A percentile compares a stretch with the other conserved stretches of the same genome.
Evolutionary conservation across 495 filamentous ascomycete species (phyloP).

Genomic region (Penicillium canescens): DNA sequence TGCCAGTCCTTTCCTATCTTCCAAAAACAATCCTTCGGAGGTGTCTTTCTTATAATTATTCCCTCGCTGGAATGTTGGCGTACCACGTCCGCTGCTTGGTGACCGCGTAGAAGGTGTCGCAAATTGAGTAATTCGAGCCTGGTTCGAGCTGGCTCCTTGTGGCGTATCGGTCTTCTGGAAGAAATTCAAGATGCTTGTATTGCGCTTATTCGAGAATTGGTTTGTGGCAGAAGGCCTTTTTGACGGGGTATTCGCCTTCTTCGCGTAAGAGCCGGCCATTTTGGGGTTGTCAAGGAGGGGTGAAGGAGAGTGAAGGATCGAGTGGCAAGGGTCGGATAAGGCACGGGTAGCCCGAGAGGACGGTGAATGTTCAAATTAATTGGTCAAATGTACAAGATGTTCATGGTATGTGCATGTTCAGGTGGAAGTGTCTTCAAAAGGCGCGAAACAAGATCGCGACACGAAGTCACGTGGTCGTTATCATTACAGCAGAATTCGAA

Average conservation of each 20-base stretch:
- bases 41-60: constrained; percentile 18
- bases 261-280: constrained; percentile 26
- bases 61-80: constrained; percentile 16
- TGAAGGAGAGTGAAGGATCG: neutral
- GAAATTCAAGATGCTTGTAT: constrained; percentile 77
- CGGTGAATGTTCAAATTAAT: too few species aligned
- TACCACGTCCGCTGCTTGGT: constrained; percentile 22
- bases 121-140: constrained; percentile 45
- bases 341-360: too few species aligned
- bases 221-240: constrained; percentile 10
- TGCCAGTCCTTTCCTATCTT: constrained; percentile 35
- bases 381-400: constrained; percentile 4
- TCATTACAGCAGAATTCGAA: neutral
- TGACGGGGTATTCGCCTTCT: constrained; percentile 33
- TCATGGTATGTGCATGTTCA: neutral
- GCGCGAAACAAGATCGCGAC: constrained; percentile 24
- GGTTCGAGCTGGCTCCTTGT: constrained; percentile 32
- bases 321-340: neutral
- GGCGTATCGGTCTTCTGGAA: constrained; percentile 71
- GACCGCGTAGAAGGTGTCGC: constrained; percentile 23
- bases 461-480: constrained; percentile 38
- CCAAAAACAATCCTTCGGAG: constrained; percentile 41
- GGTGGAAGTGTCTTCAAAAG: neutral
- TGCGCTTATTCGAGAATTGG: constrained; percentile 44
- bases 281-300: neutral